Evolutionary conservation across 768 basidiomycete genomes (phyloP).

Genomic region (Mycena leptocephala): DNA sequence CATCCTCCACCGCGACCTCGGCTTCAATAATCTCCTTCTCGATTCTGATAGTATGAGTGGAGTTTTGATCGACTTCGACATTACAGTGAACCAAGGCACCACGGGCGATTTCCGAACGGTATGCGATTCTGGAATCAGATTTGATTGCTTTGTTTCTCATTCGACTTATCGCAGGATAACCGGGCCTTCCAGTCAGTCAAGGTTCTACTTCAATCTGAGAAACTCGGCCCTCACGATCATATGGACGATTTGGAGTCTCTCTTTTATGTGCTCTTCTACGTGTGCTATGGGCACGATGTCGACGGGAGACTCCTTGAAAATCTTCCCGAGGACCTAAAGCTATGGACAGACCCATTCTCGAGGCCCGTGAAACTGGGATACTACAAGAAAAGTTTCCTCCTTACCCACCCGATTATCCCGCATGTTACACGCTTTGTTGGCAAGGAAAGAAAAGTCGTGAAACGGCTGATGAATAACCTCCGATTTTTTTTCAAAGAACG

Average conservation of each 20-base stretch:
- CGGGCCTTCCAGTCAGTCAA: constrained; percentile 16
- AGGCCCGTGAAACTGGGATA: background rate
- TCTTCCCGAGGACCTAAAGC: background rate
- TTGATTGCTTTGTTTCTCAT: background rate
- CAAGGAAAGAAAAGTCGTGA: background rate
- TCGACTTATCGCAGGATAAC: background rate
- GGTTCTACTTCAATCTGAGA: background rate
- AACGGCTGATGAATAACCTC: background rate
- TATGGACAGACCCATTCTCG: background rate
- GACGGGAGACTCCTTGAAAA: background rate
- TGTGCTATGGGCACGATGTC: background rate
- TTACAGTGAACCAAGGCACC: background rate
- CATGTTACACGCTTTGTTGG: background rate
- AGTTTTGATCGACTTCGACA: constrained; percentile 17
- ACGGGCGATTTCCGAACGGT: background rate
- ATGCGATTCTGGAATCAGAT: background rate
- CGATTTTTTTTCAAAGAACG: background rate
- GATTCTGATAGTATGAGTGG: background rate
- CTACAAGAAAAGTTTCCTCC: background rate
- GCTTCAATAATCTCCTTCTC: constrained; percentile 42
- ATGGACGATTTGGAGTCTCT: constrained; percentile 25
- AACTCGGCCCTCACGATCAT: constrained; percentile 19
- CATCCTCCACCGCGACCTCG: constrained; percentile 47
- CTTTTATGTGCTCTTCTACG: constrained; percentile 11
- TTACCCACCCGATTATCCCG: background rate